Evolutionary conservation across 1,284 basidiomycete genomes (phyloP), one percentile per base, ranked within the genome.

Genomic region (Naganishia liquefaciens): DNA sequence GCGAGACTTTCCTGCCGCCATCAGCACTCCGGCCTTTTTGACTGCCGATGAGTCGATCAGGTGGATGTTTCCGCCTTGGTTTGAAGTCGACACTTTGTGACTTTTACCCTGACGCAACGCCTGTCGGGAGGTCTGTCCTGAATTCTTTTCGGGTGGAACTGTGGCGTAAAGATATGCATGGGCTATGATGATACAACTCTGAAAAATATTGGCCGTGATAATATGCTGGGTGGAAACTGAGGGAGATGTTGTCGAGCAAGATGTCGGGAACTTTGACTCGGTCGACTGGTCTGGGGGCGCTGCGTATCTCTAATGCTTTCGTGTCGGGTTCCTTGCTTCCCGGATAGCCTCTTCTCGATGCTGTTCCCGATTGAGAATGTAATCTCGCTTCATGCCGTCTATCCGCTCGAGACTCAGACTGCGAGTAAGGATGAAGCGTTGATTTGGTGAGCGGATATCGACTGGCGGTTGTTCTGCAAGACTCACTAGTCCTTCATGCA

Each of bases 401-500:
- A 78, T 64, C 25, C 73, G 64, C 43, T 76, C 75, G 30, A 71
- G 57, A 19, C 72, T 70, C 69, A 77, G 71, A 47, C 77, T 79
- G 62, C 47, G 11, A 10, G 37, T 17, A 23, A 21, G n/a, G 44
- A 27, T 27, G 2, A 52, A 27, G 21, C 19, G 46, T 52, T 1
- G 49, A 33, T 23, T 9, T 7, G 21, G 42, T 49, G 28, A 19
- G 40, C 15, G 50, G 23, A 40, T 25, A 19, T 25, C n/a, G 23
- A 21, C 9, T 39, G 39, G 3, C 44, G 2, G 15, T 19, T 40
- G 33, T 1, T 3, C 7, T 28, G 52, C 37, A 62, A 39, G 23
- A 84, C 87, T 76, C 72, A 91, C 90, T 86, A 92, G 74, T 87
- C 86, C 46, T 87, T 75, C 84, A 94, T 88, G 75, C 92, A 95